Evolutionary conservation across 129 eudicot genomes (phyloP).

Genomic region (Ambrosia artemisiifolia): DNA sequence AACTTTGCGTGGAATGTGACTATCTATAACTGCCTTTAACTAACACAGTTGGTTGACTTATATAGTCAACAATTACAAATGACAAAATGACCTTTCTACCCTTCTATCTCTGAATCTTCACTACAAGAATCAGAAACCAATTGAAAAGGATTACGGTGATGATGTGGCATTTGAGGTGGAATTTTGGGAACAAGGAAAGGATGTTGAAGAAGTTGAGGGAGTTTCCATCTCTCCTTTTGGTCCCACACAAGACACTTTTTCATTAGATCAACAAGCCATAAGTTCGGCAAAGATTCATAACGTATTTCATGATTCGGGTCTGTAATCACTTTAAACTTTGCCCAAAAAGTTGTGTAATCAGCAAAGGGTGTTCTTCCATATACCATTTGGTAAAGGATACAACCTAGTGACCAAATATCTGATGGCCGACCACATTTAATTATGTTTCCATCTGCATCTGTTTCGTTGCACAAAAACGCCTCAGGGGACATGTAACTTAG

Average conservation of each 20-base stretch:
- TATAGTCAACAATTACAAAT: no score
- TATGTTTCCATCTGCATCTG: constrained; percentile 76
- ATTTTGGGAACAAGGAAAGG: constrained; percentile 89
- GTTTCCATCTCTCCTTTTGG: constrained; percentile 71
- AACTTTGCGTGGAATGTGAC: constrained; percentile 41
- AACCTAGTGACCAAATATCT: constrained; percentile 98
- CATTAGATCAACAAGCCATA: constrained; percentile 89
- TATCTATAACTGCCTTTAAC: no score
- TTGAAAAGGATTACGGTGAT: constrained; percentile 39
- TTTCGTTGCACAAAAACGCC: constrained; percentile 95
- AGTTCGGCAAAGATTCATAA: constrained; percentile 70
- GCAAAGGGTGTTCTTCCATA: constrained; percentile 97
- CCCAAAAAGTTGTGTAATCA: constrained; percentile 92
- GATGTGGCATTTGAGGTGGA: constrained; percentile 30
- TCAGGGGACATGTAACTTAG: constrained; percentile 99
- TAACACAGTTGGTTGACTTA: no score
- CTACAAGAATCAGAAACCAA: constrained; percentile 53
- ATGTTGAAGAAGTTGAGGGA: constrained; percentile 85
- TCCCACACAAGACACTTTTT: constrained; percentile 92
- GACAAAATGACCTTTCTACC: no score
- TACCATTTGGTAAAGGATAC: constrained; percentile 99
- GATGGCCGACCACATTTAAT: constrained; percentile 97
- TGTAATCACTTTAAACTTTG: constrained; percentile 87
- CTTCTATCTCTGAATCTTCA: constrained; percentile 35
- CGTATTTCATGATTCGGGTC: constrained; percentile 76